Evolutionary conservation across 1,284 basidiomycete species (phyloP), one percentile per base, ranked within the genome.

Genomic region (Pseudozyma sp.): DNA sequence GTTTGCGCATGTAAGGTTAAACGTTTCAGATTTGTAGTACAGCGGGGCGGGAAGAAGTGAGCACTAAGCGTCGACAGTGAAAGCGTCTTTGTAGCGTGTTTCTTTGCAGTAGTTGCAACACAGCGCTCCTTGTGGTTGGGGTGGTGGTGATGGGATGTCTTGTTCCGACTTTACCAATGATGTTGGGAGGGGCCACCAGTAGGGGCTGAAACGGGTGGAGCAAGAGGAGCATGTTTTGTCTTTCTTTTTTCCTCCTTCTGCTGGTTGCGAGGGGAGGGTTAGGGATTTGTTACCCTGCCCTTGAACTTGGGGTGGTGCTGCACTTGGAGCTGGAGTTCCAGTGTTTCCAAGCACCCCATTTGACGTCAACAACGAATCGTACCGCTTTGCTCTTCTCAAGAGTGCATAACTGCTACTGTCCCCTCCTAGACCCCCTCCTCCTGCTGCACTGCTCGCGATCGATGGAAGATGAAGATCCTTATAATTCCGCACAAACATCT

Each of bases 401-500:
- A 83, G 60, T 5, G 79, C 78, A 56, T 83, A 81, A 8, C 72
- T 66, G 14, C 70, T 70, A 2, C 70, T 70, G 3, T 81, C 78
- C 1, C 65, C 59, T 2, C 70, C 52, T 0, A 62, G 45, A 12
- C 61, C 61, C n/a, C 65, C 65, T 9, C 51, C 54, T 42, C 48
- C 42, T 2, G 57, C 58, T 12, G 54, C 53, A 31, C 25, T 6
- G 6, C 25, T 31, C 25, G 25, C 25, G 25, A 31, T 31, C 25
- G 25, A 31, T 16, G 59, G 48, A 13, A 60, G 49, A 10, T 18
- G 9, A 12, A 92, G 91, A 78, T 91, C 90, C 86, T 96, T 96
- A 87, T 95, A 95, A 10, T 90, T 88, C 58, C 89, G 88, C 44
- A 91, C 91, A 85, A 92, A 97, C 14, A 93, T 89, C 86, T 96